Percentiles rank a stretch among this genome's conserved stretches.
Evolutionary conservation across 2,329 filamentous ascomycete genomes (phyloP).

Genomic region (Colletotrichum chrysophilum): DNA sequence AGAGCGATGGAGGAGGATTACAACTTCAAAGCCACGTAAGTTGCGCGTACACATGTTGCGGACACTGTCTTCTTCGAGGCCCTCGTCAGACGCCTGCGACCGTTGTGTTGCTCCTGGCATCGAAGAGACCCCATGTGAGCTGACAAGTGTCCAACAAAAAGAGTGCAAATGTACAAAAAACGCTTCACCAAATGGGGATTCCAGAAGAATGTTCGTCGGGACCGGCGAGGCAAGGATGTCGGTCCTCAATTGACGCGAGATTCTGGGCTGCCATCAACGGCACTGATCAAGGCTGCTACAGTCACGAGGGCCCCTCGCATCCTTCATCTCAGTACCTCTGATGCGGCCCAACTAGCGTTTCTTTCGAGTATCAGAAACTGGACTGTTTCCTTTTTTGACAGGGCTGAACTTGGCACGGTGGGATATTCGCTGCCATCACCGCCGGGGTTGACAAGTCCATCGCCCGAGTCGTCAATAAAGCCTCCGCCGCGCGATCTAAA

Average conservation of each 20-base stretch:
- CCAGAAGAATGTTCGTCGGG: conserved; percentile 20
- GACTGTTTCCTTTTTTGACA: not conserved
- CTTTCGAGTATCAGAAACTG: not conserved
- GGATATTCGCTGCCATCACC: not conserved
- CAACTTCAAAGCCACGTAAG: conserved; percentile 27
- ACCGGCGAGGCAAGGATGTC: not conserved
- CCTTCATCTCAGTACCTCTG: not conserved
- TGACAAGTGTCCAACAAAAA: not conserved
- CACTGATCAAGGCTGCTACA: not conserved
- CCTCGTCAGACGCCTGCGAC: not conserved
- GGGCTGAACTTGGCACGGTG: not conserved
- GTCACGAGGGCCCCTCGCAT: not conserved
- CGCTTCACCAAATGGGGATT: conserved; percentile 28
- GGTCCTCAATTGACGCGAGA: not conserved
- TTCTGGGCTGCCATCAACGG: not conserved
- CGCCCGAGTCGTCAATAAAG: not conserved
- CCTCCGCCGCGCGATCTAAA: not conserved
- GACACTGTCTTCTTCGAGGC: not conserved
- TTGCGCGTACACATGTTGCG: not conserved
- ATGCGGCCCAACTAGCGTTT: not conserved
- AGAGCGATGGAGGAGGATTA: conserved; percentile 22
- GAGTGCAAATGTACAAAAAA: conserved; percentile 30
- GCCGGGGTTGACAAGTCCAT: not conserved
- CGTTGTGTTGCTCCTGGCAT: not conserved
- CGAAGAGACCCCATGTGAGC: not conserved